Base-by-base conservation (phyloP, 2,329 filamentous ascomycete genomes). In the Cladosporium sp. region DNA sequence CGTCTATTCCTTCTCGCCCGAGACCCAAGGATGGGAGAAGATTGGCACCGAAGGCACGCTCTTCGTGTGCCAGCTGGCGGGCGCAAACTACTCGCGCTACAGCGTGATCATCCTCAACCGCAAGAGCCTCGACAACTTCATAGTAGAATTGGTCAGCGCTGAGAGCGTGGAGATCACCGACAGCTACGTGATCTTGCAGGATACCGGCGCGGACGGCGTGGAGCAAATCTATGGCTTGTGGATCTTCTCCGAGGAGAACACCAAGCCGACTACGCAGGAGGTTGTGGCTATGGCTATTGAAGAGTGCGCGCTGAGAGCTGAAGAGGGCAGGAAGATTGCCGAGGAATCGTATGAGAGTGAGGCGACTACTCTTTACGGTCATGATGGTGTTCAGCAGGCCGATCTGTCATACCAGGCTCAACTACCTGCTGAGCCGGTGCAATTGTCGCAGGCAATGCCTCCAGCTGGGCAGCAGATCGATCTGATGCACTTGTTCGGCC, bases 41-140 rank as follows among this genome's bases (percentile, higher is more conserved):
- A 86, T 86, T 54, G 91, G 89, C 64, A 85, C 93, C 13, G 93
- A 97, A 78, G 95, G 95, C 46, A 91, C 92, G 14, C 82, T 98
- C 69, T 99, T 98, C 77, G 86, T 98, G 62, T 96, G 91, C 81
- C 85, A 90, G 69, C 79, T 88, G 18, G 72, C 70, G 4, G 75
- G 73, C 56, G 68, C 70, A 16, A 39, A 43, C 8, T 65, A 68
- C n/a, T 74, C 79, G 54, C 76, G 80, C 26, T 83, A 79, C 70
- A 76, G 75, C 58, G 78, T 80, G 26, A 73, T 82, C 60, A 80
- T 84, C 13, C 70, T 83, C 57, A 84, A 84, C 67, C 76, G 82
- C 28, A 79, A 81, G 58, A 79, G 79, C 14, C 73, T 82, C 49
- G 80, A 83, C 58, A 83, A 82, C 69, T 83, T 83, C 73, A 72